Conservation (phyloP, 345 rosid genomes). For the Citrus maxima region DNA sequence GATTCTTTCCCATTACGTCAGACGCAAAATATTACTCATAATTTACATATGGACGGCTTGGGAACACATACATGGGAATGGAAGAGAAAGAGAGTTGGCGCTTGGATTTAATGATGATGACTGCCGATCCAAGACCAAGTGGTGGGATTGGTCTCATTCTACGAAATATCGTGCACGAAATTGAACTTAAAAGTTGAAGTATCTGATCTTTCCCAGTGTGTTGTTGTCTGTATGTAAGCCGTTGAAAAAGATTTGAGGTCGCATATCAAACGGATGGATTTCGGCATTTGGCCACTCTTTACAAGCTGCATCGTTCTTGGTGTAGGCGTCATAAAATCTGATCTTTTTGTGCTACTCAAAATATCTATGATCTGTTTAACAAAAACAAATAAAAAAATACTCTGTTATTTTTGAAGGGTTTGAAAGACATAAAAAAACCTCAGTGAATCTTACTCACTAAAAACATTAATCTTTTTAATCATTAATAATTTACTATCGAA, state of each 20-base stretch:
- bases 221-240: background rate
- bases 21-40: background rate
- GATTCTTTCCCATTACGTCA: background rate
- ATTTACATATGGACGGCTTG: conserved; percentile 1
- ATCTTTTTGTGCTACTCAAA: background rate
- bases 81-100: background rate
- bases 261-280: background rate
- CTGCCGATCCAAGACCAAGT: background rate
- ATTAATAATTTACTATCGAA: no score
- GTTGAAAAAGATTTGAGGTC: background rate
- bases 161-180: background rate
- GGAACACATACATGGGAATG: background rate
- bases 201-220: background rate
- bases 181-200: background rate
- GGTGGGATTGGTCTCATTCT: background rate
- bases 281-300: background rate
- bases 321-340: background rate
- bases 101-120: background rate
- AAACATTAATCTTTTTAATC: no score
- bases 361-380: background rate
- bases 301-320: background rate
- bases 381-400: background rate
- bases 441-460: no score
- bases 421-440: no score
- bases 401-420: background rate